Base-by-base conservation (phyloP, 805 yeast species). In the Myxozyma kluyveri region DNA sequence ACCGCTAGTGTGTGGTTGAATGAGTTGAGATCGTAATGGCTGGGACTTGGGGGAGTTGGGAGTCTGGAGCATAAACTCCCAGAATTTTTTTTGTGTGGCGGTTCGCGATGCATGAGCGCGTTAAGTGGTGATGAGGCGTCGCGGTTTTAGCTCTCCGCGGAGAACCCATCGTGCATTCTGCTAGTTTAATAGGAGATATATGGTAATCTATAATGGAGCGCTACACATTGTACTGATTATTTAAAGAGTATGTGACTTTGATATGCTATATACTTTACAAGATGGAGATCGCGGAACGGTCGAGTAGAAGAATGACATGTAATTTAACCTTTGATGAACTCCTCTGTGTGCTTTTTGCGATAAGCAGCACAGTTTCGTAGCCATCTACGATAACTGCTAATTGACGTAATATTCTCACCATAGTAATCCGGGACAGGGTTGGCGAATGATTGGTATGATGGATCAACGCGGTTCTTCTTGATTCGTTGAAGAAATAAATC, bases 351-450 rank as follows among this genome's bases (percentile, higher is more conserved):
- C 70, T 87, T 88, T 73, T 90, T 81, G 67, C 83, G 81, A 74
- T 85, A 93, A 33, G 96, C 89, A 64, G 88, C 84, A 65, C 96
- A 87, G 69, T 93, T 98, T 65, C 98, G 81, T 64, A 93, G 76
- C 99, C 99, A 93, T 69, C 87, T 93, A 72, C 89, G 86, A 72
- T 93, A 93, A 60, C 82, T 90, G 61, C 80, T 80, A 65, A 91
- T 71, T 47, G 95, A 84, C 47, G 88, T 88, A 56, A 93, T 90
- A 70, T 87, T 87, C 72, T 93, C 99, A 37, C 99, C 99, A 67
- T 93, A 93, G 72, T 89, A 93, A 70, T 93, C 99, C n/a, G 97
- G 96, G 42, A 93, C 95, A 12, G 98, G 98, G 70, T 91, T 93
- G 31, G 69, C 56, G 71, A 89, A 84, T 64, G 89, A 81, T 72